phyloP scores from a whole-genome alignment of 2,329 filamentous ascomycete species.

The Ceratocystis diversiconidia region DNA sequence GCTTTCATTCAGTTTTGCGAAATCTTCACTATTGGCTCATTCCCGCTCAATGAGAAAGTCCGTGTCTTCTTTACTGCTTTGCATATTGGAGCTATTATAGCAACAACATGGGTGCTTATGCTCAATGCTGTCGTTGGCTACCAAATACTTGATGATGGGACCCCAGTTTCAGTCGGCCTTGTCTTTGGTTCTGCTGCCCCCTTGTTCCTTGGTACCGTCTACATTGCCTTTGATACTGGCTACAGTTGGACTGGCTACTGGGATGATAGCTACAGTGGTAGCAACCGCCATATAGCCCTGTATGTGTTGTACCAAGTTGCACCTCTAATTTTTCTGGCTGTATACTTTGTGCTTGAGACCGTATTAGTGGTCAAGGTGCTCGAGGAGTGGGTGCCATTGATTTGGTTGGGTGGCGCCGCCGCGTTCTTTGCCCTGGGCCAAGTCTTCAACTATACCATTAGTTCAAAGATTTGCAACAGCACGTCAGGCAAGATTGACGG shows the following conservation, averaged over 20 bases:
- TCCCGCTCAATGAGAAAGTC: constrained; percentile 57
- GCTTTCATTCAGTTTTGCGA: constrained; percentile 85
- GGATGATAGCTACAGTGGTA: constrained; percentile 41
- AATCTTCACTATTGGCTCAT: constrained; percentile 86
- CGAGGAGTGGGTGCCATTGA: constrained; percentile 82
- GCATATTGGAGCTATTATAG: constrained; percentile 78
- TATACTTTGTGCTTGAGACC: constrained; percentile 72
- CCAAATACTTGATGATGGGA: constrained; percentile 88
- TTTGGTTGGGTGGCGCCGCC: constrained; percentile 61
- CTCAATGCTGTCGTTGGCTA: constrained; percentile 87
- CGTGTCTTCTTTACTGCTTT: constrained; percentile 75
- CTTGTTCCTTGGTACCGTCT: constrained; percentile 81
- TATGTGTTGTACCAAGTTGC: constrained; percentile 89
- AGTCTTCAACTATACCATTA: constrained; percentile 91
- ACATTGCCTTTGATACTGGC: constrained; percentile 88
- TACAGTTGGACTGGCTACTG: constrained; percentile 75
- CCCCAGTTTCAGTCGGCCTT: constrained; percentile 64
- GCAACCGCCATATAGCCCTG: constrained; percentile 66
- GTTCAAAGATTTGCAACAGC: constrained; percentile 75
- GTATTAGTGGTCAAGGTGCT: constrained; percentile 74
- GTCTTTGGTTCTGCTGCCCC: constrained; percentile 54
- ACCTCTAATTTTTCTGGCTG: constrained; percentile 75
- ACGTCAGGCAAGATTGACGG: constrained; percentile 81
- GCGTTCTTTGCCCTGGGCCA: constrained; percentile 84
- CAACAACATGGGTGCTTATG: constrained; percentile 80